Percentiles rank a stretch among this genome's conserved stretches.
These are phyloP conservation scores for Phytophthora boehmeriae DNA, from an alignment of 352 stramenopile genomes.

Conservation along the genomic window DNA sequence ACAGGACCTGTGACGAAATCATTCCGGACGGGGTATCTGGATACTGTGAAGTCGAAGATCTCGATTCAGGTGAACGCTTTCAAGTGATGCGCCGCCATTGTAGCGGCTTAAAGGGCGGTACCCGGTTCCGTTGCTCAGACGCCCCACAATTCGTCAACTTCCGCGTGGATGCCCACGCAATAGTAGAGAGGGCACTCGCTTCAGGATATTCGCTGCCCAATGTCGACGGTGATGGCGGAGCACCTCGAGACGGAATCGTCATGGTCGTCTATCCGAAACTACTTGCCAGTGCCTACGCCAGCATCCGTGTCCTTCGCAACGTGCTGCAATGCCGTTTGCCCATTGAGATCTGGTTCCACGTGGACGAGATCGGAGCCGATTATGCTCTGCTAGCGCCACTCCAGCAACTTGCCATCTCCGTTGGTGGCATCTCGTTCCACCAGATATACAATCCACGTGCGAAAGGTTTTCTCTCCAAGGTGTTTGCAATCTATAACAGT, in stretches of 20 bases:
- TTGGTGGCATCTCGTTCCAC: constrained; percentile 29
- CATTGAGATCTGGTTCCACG: constrained; percentile 58
- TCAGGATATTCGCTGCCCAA: constrained; percentile 24
- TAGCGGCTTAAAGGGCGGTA: constrained; percentile 29
- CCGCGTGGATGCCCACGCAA: constrained; percentile 21
- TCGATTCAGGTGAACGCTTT: constrained; percentile 31
- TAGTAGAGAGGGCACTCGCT: constrained; percentile 16
- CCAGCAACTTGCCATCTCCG: constrained; percentile 29
- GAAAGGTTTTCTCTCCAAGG: constrained; percentile 51
- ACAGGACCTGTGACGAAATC: constrained; percentile 20
- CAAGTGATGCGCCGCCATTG: constrained; percentile 41
- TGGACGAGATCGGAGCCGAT: constrained; percentile 31
- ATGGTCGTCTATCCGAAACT: constrained; percentile 60
- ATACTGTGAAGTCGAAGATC: constrained; percentile 41
- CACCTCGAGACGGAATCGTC: constrained; percentile 36
- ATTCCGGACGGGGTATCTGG: constrained; percentile 35
- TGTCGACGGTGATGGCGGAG: neutral
- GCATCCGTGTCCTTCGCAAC: constrained; percentile 36
- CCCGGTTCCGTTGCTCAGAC: constrained; percentile 49
- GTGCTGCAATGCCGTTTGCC: constrained; percentile 43
- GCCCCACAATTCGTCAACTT: constrained; percentile 46
- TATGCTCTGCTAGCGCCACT: constrained; percentile 22
- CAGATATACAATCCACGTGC: constrained; percentile 39
- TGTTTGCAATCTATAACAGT: constrained; percentile 53
- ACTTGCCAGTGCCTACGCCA: constrained; percentile 43